A percentile compares a stretch with the other conserved stretches of the same genome.
These are phyloP conservation scores for Botrytis deweyae DNA, from an alignment of 2,329 filamentous ascomycete species.

Conservation along the genomic window DNA sequence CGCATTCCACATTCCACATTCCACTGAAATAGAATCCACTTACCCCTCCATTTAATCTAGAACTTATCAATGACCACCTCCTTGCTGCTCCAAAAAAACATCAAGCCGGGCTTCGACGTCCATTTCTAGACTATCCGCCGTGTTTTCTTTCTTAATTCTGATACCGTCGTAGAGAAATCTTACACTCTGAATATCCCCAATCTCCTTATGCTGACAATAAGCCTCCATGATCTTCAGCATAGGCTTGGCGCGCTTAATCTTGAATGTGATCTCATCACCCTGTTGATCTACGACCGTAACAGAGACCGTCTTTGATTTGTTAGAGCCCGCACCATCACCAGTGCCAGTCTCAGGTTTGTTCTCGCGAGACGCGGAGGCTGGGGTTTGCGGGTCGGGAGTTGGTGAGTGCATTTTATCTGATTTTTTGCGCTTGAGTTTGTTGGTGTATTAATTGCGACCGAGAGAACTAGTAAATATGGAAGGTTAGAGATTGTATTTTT, in stretches of 20 bases:
- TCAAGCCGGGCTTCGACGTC: background rate
- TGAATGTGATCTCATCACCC: background rate
- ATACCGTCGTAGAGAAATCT: conserved; percentile 6
- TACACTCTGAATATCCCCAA: background rate
- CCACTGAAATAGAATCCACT: background rate
- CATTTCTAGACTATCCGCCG: conserved; percentile 14
- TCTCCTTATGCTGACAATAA: background rate
- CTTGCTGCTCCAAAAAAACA: background rate
- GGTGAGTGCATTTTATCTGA: background rate
- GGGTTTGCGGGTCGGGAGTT: background rate
- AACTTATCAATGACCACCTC: background rate
- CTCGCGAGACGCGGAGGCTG: background rate
- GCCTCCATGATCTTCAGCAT: conserved; percentile 12
- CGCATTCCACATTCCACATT: background rate
- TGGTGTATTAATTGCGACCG: background rate
- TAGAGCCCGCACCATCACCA: background rate
- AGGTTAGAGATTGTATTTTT: background rate
- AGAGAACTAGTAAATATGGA: background rate
- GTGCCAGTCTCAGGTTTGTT: too few species aligned
- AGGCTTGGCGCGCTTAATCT: conserved; percentile 8
- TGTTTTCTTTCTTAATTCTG: background rate
- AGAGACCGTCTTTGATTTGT: background rate
- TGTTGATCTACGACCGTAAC: background rate
- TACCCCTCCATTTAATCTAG: background rate
- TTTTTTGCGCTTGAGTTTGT: background rate